Base-by-base conservation (phyloP, 129 eudicot genomes). In the Flaveria trinervia region DNA sequence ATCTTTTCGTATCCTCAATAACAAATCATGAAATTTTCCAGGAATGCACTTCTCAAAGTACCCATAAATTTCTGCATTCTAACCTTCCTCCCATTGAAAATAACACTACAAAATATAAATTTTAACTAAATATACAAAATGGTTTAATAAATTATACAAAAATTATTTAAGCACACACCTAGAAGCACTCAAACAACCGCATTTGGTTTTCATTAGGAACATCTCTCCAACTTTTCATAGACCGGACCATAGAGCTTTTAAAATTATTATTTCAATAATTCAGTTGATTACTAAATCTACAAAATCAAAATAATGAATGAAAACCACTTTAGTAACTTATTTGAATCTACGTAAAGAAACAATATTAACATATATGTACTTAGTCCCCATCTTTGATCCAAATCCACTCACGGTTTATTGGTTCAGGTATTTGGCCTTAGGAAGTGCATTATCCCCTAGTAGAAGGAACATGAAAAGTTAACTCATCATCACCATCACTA, bases 401-500 rank as follows among this genome's bases (percentile, higher is more conserved):
- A 33, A 33, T 33, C 4, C 30, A 28, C 61, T 55, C 61, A 17
- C 12, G 26, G 11, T 17, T n/a, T 13, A 16, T 7, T 54, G 26
- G 61, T 54, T 54, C 3, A 5, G 61, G 61, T 54, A 54, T 23
- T 17, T 54, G 26, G 20, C 17, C 9, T 54, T n/a, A 11, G 25
- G 61, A 54, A 54, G 61, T 12, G 25, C 3, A 3, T 17, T 25
- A 26, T 3, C 11, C 3, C 25, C 61, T 54, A 9, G 25, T n/a
- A 54, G 23, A 6, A 54, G 61, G 9, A 54, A n/a, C 26, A 17
- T 54, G 61, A 54, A 54, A 4, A 5, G 25, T 16, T 5, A 13
- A 54, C 61, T 5, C 25, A 54, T n/a, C 26, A 54, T 54, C 61
- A 54, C 22, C 61, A 54, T 54, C 61, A 54, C 61, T n/a, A 54